Base-by-base conservation (phyloP, 2,329 filamentous ascomycete genomes). In the Pseudocercospora macadamiae region DNA sequence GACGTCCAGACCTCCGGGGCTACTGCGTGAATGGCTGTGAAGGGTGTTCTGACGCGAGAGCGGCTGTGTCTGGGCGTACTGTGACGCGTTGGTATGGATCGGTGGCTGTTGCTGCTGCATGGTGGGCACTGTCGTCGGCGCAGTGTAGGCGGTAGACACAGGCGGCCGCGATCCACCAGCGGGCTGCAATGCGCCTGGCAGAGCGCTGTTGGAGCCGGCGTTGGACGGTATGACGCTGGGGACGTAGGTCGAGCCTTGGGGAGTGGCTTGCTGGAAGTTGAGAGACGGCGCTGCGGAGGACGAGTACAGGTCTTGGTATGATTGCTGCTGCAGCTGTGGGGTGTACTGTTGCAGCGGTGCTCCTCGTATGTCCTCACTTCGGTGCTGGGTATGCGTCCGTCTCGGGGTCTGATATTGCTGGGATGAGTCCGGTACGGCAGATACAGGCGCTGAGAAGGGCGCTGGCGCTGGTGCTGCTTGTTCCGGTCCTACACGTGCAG, bases 11-110 rank as follows among this genome's bases (percentile, higher is more conserved):
- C 83, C 72, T 37, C 81, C 83, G 51, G 92, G 91, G 75, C 91
- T 96, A 57, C 91, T 95, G 68, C 90, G 85, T 48, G 93, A 93
- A 42, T 66, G 93, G 71, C 82, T 84, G 73, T 93, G 90, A 69
- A 89, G 79, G 42, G 83, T 83, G 55, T 86, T 83, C 19, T 88
- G 84, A 71, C 89, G 87, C 49, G 86, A 84, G 42, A 88, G 85
- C 23, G 86, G 65, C 21, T 59, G 59, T 14, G 57, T 39, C 55
- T 70, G 66, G 44, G 83, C 80, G 70, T 86, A 87, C 61, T 86
- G 85, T 68, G 84, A 81, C 61, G 81, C 75, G 67, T 80, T 87
- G 51, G 79, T 75, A 65, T 74, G 71, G 60, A 79, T 73, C 65
- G 75, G 73, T 45, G 77, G 77, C 44, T 77, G 76, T 48, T 78